phyloP scores from a whole-genome alignment of 805 yeast species.

The Wickerhamiella sergipiensis region DNA sequence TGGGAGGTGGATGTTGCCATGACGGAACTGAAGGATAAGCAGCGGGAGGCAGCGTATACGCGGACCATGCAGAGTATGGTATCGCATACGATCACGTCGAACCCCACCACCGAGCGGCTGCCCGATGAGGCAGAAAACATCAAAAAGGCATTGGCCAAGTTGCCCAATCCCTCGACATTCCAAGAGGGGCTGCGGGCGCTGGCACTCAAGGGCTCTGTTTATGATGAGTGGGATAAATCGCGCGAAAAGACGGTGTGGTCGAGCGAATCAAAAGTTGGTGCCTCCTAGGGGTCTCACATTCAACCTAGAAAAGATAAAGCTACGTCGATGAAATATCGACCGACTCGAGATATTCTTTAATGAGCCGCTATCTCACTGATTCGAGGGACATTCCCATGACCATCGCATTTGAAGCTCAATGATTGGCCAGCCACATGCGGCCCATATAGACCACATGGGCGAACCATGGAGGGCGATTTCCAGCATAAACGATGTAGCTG shows the following conservation, averaged over 20 bases:
- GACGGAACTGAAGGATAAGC: conserved; percentile 1
- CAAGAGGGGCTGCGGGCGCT: conserved; percentile 21
- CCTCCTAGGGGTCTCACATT: too few relatives aligned
- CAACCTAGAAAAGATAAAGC: too few relatives aligned
- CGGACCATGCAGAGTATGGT: conserved; percentile 19
- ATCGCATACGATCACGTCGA: conserved; percentile 19
- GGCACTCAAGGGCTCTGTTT: conserved; percentile 21
- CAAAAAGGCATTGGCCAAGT: conserved; percentile 14
- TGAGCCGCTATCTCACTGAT: too few relatives aligned
- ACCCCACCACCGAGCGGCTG: conserved; percentile 15
- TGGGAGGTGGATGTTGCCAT: conserved; percentile 28
- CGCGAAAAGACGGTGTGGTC: conserved; percentile 12
- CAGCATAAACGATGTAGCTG: too few relatives aligned
- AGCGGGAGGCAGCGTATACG: conserved; percentile 12
- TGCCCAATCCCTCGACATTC: conserved; percentile 19
- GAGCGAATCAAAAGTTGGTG: conserved; percentile 5
- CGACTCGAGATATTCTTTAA: too few relatives aligned
- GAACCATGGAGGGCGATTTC: too few relatives aligned
- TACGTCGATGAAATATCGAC: too few relatives aligned
- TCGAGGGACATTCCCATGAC: too few relatives aligned
- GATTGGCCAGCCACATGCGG: too few relatives aligned
- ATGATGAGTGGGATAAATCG: conserved; percentile 15
- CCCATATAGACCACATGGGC: too few relatives aligned
- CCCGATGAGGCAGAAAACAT: conserved; percentile 17
- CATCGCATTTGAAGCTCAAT: too few relatives aligned